phyloP scores from a whole-genome alignment of 208 protist genomes.

The Angomonas ambiguus region DNA sequence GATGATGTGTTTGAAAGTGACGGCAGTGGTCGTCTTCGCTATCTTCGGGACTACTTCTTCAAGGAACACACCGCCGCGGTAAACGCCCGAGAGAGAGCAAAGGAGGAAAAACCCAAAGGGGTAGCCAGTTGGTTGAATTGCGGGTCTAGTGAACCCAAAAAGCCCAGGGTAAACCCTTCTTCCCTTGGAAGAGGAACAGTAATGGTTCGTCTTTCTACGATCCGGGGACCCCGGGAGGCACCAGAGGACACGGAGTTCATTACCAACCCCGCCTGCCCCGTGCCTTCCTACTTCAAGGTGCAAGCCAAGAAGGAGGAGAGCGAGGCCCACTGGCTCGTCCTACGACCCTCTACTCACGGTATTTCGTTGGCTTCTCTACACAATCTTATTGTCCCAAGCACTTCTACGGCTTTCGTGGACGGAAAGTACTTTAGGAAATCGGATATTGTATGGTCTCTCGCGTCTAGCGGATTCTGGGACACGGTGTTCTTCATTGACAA shows the following conservation, averaged over 20 bases:
- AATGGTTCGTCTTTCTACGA: conserved; percentile 51
- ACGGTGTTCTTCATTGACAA: conserved; percentile 86
- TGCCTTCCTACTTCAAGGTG: conserved; percentile 20
- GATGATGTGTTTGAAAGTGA: conserved; percentile 67
- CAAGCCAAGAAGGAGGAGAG: conserved; percentile 21
- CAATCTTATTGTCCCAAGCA: conserved; percentile 54
- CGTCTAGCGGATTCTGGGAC: conserved; percentile 68
- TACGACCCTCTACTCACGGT: conserved; percentile 68
- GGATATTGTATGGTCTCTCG: conserved; percentile 82
- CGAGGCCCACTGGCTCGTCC: conserved; percentile 62
- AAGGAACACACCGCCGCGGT: neutral
- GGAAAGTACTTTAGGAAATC: conserved; percentile 72
- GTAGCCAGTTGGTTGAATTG: neutral
- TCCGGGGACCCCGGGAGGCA: conserved; percentile 29
- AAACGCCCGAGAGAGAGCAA: conserved; percentile 11
- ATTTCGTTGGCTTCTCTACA: conserved; percentile 68
- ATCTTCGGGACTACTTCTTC: conserved; percentile 36
- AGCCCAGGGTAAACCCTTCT: conserved; percentile 6
- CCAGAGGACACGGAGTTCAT: conserved; percentile 37
- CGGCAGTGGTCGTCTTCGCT: conserved; percentile 32
- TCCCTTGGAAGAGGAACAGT: conserved; percentile 27
- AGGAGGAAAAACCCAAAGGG: conserved; percentile 15
- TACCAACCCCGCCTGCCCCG: conserved; percentile 9
- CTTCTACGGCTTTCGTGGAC: conserved; percentile 67
- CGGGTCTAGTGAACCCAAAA: neutral